Evolutionary conservation across 352 stramenopile genomes (phyloP).

Genomic region (Phytopythium kandeliae): DNA sequence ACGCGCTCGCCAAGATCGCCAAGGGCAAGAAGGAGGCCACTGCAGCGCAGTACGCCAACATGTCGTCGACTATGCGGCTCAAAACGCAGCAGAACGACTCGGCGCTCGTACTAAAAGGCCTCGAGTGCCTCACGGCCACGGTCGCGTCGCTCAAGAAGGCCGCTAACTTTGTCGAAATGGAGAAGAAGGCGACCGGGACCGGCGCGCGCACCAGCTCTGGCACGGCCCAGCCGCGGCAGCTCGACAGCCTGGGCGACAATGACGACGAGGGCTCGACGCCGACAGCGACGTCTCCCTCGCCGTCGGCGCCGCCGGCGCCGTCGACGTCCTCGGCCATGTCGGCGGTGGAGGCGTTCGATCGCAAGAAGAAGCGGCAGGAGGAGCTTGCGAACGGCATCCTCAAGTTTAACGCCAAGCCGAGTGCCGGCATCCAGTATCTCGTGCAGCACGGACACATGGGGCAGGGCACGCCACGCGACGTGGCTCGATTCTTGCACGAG

Average conservation of each 20-base stretch:
- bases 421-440: constrained; percentile 89
- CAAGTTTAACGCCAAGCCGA: constrained; percentile 98
- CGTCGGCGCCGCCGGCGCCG: constrained; percentile 6
- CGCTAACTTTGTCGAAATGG: constrained; percentile 63
- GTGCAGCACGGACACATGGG: constrained; percentile 90
- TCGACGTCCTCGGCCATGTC: constrained; percentile 47
- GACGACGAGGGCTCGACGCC: constrained; percentile 39
- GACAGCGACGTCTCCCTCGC: constrained; percentile 4
- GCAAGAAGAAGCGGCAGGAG: constrained; percentile 95
- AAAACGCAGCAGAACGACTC: constrained; percentile 74
- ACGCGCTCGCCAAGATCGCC: constrained; percentile 93
- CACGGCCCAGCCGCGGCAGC: constrained; percentile 4
- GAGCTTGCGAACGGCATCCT: constrained; percentile 96
- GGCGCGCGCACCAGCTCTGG: constrained; percentile 15
- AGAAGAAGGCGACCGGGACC: constrained; percentile 35
- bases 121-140: constrained; percentile 94
- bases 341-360: constrained; percentile 94
- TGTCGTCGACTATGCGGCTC: constrained; percentile 51
- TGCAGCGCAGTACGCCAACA: constrained; percentile 44
- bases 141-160: constrained; percentile 91
- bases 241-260: constrained; percentile 29
- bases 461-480: constrained; percentile 86
- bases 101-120: constrained; percentile 67
- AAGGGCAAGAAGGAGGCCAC: constrained; percentile 78
- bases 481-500: constrained; percentile 93